These are phyloP conservation scores for Neofusicoccum umdonicola DNA, from an alignment of 2,329 filamentous ascomycete genomes.

Conservation along the genomic window DNA sequence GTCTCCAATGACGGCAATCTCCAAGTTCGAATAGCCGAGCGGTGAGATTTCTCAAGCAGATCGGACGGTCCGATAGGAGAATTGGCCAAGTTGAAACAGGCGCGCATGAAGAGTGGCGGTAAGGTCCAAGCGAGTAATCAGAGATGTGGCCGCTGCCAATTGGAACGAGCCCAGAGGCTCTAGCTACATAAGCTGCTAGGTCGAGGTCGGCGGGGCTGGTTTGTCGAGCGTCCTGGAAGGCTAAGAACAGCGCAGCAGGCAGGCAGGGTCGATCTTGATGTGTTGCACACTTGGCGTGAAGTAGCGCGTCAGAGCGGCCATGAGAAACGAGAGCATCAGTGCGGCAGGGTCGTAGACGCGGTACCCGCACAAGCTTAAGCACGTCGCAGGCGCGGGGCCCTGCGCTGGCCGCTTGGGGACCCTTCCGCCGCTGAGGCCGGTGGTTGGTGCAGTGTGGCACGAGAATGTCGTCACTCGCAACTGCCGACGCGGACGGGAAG, in stretches of 20 bases:
- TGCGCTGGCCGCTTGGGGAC: neutral
- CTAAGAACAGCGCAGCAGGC: neutral
- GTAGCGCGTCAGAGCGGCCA: neutral
- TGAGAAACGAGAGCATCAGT: neutral
- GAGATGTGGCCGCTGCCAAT: neutral
- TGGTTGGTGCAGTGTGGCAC: neutral
- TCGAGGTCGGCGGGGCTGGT: neutral
- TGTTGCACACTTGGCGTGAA: no score
- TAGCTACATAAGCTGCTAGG: neutral
- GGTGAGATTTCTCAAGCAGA: neutral
- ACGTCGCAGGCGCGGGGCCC: neutral
- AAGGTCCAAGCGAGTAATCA: neutral
- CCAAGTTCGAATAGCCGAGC: neutral
- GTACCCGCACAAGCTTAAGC: neutral
- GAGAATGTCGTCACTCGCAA: neutral
- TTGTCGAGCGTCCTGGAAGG: neutral
- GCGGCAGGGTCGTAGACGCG: neutral
- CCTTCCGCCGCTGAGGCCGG: neutral
- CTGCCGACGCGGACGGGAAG: neutral
- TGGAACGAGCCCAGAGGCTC: neutral
- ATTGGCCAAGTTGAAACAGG: neutral
- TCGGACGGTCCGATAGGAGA: neutral
- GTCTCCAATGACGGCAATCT: neutral
- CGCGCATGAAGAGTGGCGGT: conserved; percentile 1
- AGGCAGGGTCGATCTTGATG: no score